Evolutionary conservation across 2,329 filamentous ascomycete species (phyloP), one percentile per base, ranked within the genome.

Genomic region (Calonectria fujianensis): DNA sequence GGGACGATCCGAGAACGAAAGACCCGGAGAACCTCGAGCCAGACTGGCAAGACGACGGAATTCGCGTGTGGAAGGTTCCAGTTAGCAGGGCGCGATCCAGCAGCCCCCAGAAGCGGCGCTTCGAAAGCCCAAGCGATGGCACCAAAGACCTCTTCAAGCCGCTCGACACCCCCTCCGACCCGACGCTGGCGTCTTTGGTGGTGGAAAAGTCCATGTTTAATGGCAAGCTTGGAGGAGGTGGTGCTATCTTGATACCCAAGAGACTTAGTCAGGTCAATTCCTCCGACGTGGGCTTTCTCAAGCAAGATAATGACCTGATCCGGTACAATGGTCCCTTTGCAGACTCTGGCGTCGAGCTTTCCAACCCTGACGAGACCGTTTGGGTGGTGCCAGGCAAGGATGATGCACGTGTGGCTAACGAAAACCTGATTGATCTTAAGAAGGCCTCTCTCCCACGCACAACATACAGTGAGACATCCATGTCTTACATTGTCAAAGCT

Each of bases 401-500:
- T 4, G 48, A 69, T 9, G 67, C 67, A 2, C 66, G 72, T 1
- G 75, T 77, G 29, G 72, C 57, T 3, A 63, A 75, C 2, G 72
- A 48, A 11, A 73, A 77, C 20, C 57, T 68, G 9, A 57, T 78
- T 29, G 69, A 76, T 24, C 66, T 84, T 3, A 74, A 78, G 27
- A 75, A 82, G 29, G 74, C 73, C 3, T 74, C 81, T 3, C 88
- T 98, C 3, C 97, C 97, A 0, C 88, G 88, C 0, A 94, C 95
- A 0, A 86, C 88, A 27, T 93, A 93, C 7, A 91, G 91, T 0
- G 87, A 88, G 35, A 92, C 93, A 61, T 93, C 95, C 8, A 87
- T 98, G 79, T 98, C 94, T 73, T 99, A 99, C 84, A 93, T 99
- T 73, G 90, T 98, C 82, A 94, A 95, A 79, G 92, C 91, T 69